phyloP scores from a whole-genome alignment of 306 rosid genomes.

The Gillenia trifoliata region DNA sequence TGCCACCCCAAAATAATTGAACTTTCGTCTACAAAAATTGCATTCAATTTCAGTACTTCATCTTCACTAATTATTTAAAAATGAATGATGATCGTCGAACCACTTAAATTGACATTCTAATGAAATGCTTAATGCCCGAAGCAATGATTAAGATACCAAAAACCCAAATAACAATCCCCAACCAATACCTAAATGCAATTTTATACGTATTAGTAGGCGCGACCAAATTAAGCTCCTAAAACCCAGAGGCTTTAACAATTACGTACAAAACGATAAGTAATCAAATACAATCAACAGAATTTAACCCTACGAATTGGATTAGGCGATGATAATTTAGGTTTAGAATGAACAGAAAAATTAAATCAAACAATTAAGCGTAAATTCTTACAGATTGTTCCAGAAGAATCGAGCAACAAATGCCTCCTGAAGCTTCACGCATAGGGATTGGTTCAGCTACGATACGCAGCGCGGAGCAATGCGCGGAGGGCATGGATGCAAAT shows the following conservation, averaged over 20 bases:
- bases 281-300: neutral
- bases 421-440: constrained; percentile 18
- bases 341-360: neutral
- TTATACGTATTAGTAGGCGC: neutral
- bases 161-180: neutral
- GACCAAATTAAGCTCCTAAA: constrained; percentile 14
- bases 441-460: constrained; percentile 11
- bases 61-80: neutral
- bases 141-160: neutral
- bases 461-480: constrained; percentile 8
- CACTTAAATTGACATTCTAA: neutral
- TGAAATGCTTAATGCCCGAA: neutral
- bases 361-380: neutral
- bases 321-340: constrained; percentile 21
- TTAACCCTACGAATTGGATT: constrained; percentile 1
- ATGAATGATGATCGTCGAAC: neutral
- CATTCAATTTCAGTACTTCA: neutral
- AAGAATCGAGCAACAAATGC: constrained; percentile 20
- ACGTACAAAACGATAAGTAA: neutral
- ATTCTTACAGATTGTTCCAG: constrained; percentile 17
- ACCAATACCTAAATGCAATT: neutral
- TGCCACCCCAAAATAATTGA: neutral
- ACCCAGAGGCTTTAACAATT: neutral
- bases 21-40: neutral
- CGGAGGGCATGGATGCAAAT: constrained; percentile 19